phyloP scores from a whole-genome alignment of 768 basidiomycete genomes.

The Kockovaella imperatae region DNA sequence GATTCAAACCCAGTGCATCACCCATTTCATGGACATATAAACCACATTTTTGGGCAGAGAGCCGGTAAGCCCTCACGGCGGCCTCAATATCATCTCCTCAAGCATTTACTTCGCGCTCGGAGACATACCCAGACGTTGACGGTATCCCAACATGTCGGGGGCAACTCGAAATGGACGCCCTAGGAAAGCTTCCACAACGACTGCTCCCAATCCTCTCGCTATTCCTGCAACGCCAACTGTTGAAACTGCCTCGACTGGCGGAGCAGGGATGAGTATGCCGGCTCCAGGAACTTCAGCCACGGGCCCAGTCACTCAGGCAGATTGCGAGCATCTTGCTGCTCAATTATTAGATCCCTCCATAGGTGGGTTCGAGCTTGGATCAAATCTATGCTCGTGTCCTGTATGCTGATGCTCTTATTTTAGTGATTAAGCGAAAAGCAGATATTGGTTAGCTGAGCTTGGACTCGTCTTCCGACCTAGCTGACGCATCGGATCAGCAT shows the following conservation, averaged over 20 bases:
- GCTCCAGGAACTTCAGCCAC: constrained; percentile 19
- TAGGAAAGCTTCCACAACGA: constrained; percentile 33
- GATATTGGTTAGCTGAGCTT: constrained; percentile 15
- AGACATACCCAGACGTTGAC: too few relatives aligned
- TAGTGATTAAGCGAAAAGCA: constrained; percentile 16
- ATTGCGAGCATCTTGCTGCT: constrained; percentile 41
- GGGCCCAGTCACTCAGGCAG: constrained; percentile 34
- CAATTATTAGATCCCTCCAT: constrained; percentile 35
- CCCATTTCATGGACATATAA: too few relatives aligned
- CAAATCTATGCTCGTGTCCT: not conserved
- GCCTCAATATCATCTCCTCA: too few relatives aligned
- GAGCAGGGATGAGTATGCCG: constrained; percentile 17
- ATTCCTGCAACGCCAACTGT: constrained; percentile 7
- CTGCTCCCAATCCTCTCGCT: constrained; percentile 9
- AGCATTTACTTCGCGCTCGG: too few relatives aligned
- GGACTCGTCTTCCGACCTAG: not conserved
- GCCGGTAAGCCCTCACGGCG: too few relatives aligned
- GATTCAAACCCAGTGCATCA: too few relatives aligned
- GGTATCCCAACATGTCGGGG: too few relatives aligned
- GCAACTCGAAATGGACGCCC: constrained; percentile 23
- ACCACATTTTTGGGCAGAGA: too few relatives aligned
- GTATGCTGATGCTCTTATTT: not conserved
- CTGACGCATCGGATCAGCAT: constrained; percentile 9
- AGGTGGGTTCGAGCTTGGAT: constrained; percentile 12
- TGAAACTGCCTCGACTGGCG: constrained; percentile 20